Conservation (phyloP, 1,284 basidiomycete species). For the Ganoderma boninense region DNA sequence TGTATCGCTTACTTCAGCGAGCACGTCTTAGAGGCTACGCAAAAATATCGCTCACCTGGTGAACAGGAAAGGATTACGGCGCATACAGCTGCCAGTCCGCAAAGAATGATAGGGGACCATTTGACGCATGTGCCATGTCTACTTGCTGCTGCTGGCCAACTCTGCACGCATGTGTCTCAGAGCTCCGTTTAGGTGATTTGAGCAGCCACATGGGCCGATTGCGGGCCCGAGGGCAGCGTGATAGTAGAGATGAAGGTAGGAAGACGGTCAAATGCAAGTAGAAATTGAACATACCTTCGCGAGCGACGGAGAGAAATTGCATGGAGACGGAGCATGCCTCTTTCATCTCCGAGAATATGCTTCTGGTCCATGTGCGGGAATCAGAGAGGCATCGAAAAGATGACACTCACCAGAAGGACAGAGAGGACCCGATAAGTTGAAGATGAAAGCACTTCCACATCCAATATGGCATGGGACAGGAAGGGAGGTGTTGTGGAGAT, state of each 20-base stretch:
- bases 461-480: neutral
- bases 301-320: neutral
- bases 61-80: neutral
- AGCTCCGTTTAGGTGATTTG: neutral
- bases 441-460: neutral
- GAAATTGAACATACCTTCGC: neutral
- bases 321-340: neutral
- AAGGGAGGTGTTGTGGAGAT: neutral
- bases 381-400: neutral
- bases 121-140: neutral
- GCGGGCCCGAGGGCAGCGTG: neutral
- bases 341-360: neutral
- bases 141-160: neutral
- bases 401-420: neutral
- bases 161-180: neutral
- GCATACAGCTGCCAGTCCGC: neutral
- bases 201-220: neutral
- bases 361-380: neutral
- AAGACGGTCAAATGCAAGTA: neutral
- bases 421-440: neutral
- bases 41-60: neutral
- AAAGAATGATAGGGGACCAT: neutral
- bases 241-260: neutral
- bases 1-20: neutral
- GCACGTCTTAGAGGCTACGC: neutral